phyloP scores from a whole-genome alignment of 2,329 filamentous ascomycete genomes.

The Cadophora sp. region DNA sequence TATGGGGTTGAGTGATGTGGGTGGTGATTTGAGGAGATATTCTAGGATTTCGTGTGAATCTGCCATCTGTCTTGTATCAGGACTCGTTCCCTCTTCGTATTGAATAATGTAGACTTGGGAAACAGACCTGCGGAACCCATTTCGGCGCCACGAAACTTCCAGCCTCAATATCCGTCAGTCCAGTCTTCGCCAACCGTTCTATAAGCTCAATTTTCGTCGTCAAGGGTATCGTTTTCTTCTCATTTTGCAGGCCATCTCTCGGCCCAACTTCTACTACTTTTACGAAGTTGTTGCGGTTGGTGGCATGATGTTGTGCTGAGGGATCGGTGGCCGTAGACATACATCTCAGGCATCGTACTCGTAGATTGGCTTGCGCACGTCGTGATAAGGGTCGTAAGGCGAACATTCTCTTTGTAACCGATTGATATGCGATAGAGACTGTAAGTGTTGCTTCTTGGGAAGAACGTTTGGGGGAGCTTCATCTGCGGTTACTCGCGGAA shows the following conservation, averaged over 20 bases:
- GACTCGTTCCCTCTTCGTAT: not conserved
- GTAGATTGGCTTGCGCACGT: constrained; percentile 13
- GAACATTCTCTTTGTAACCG: constrained; percentile 22
- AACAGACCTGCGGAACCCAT: constrained; percentile 78
- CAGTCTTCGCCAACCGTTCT: constrained; percentile 69
- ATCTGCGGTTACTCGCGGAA: constrained; percentile 2
- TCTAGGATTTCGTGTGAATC: constrained; percentile 78
- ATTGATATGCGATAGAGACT: not conserved
- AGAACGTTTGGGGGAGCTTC: not conserved
- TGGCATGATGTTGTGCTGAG: constrained; percentile 31
- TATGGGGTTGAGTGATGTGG: constrained; percentile 60
- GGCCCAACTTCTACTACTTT: constrained; percentile 84
- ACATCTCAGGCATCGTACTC: constrained; percentile 30
- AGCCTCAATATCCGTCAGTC: constrained; percentile 76
- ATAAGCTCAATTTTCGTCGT: constrained; percentile 81
- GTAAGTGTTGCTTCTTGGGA: not conserved
- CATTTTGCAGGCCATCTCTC: constrained; percentile 86
- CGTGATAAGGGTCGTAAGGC: constrained; percentile 31
- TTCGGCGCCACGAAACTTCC: constrained; percentile 85
- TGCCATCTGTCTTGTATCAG: constrained; percentile 65
- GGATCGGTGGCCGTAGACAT: constrained; percentile 36
- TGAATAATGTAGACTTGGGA: not conserved
- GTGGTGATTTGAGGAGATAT: constrained; percentile 66
- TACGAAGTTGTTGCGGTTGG: constrained; percentile 46
- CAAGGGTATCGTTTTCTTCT: constrained; percentile 73